Conservation (phyloP, 441 rosid species). For the Arabidopsis lyrata region DNA sequence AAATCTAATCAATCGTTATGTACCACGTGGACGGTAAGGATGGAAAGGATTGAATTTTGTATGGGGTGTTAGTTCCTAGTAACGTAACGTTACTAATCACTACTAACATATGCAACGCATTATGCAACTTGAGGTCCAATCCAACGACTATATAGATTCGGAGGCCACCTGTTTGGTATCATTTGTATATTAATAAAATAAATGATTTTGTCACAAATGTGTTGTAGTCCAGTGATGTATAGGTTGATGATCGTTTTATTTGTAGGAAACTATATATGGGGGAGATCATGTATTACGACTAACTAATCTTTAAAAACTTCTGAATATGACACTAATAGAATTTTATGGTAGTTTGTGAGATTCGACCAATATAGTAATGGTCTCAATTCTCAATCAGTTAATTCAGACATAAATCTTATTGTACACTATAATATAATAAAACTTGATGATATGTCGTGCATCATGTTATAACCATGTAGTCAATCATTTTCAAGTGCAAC, state of each 20-base stretch:
- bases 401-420: neutral
- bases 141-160: slow-evolving; percentile 6
- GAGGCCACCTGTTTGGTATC: slow-evolving; percentile 19
- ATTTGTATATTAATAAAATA: neutral
- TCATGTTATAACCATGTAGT: slow-evolving; percentile 30
- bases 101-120: slow-evolving; percentile 28
- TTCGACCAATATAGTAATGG: neutral
- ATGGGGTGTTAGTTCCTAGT: slow-evolving; percentile 23
- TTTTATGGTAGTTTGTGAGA: neutral
- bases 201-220: neutral
- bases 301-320: neutral
- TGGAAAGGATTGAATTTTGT: slow-evolving; percentile 25
- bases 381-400: neutral
- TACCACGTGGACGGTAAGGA: slow-evolving; percentile 16
- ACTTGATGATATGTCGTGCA: neutral
- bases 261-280: too few species aligned
- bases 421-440: neutral
- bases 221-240: slow-evolving; percentile 2
- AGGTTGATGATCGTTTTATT: too few species aligned
- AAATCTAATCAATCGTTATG: neutral
- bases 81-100: slow-evolving; percentile 1
- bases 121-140: slow-evolving; percentile 19
- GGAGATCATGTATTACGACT: neutral
- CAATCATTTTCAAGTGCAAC: slow-evolving; percentile 1
- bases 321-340: neutral